Evolutionary conservation across 495 filamentous ascomycete genomes (phyloP), one percentile per base, ranked within the genome.

Genomic region (Cercophora newfieldiana): DNA sequence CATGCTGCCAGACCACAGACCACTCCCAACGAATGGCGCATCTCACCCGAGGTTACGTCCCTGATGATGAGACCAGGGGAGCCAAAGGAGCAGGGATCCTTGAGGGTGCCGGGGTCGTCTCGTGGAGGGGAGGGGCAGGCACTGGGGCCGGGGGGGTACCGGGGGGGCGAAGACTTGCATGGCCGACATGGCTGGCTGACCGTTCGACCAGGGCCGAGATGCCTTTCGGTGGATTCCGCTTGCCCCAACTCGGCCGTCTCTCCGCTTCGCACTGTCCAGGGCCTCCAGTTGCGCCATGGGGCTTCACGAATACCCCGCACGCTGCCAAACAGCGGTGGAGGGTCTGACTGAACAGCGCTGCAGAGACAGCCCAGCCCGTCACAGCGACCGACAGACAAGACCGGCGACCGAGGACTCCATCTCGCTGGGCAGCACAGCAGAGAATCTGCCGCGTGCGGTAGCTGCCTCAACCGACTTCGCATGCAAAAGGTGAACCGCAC

Each of bases 21-120:
- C n/a, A n/a, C n/a, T n/a, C 66, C 66, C 65, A 50, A 50, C 44
- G 60, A 69, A 63, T 59, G 57, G 51, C 63, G 69, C 66, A 71
- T 65, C 65, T 63, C 61, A 64, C 59, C 67, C 69, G 73, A 70
- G 64, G 69, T 67, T 69, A 65, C 37, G 37, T 30, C 56, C 51
- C 49, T 63, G 54, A 31, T 59, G 66, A 69, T 65, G 50, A 51
- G 63, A 60, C 65, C 66, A 57, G 56, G 67, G 30, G 19, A 26
- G 54, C 12, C 37, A 16, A 16, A 44, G 54, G 25, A 57, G 21
- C 54, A 57, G 19, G 54, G 54, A 57, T 57, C 22, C 21, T 24
- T 31, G 31, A 26, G 58, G 58, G 31, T 48, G 58, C 33, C 61
- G 63, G 67, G 67, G 64, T 66, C 62, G 62, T 66, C 68, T 57